These are phyloP conservation scores for Bondarzewia mesenterica DNA, from an alignment of 1,284 basidiomycete genomes.

Conservation along the genomic window DNA sequence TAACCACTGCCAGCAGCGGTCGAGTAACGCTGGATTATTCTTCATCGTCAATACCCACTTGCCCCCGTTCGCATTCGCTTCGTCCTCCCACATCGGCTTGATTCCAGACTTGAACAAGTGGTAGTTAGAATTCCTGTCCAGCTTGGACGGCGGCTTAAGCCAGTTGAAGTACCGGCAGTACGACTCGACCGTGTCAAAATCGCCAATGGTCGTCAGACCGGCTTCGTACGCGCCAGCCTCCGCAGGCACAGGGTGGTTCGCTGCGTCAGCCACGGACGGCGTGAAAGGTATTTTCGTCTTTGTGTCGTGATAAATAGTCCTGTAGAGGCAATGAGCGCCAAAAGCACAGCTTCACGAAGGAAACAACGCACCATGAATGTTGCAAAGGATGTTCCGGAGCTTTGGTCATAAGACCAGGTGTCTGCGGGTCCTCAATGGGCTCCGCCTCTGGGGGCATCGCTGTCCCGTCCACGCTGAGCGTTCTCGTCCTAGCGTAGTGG, in stretches of 20 bases:
- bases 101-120: slow-evolving; percentile 90
- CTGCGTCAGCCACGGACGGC: slow-evolving; percentile 25
- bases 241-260: slow-evolving; percentile 32
- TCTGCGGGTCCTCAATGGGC: slow-evolving; percentile 72
- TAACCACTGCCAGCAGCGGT: slow-evolving; percentile 87
- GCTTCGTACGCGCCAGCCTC: slow-evolving; percentile 72
- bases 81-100: slow-evolving; percentile 96
- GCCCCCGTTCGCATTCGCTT: slow-evolving; percentile 83
- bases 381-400: slow-evolving; percentile 78
- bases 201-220: slow-evolving; percentile 69
- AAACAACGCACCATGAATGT: slow-evolving; percentile 61
- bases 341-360: background rate
- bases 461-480: slow-evolving; percentile 64
- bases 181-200: slow-evolving; percentile 80
- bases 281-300: slow-evolving; percentile 66
- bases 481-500: slow-evolving; percentile 57
- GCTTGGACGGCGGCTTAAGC: slow-evolving; percentile 82
- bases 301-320: slow-evolving; percentile 86
- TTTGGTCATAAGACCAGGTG: slow-evolving; percentile 64
- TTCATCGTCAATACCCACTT: slow-evolving; percentile 95
- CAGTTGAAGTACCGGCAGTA: slow-evolving; percentile 96
- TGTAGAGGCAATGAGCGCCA: slow-evolving; percentile 19
- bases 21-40: slow-evolving; percentile 70
- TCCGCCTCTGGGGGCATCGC: slow-evolving; percentile 65
- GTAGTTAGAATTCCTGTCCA: slow-evolving; percentile 87